phyloP scores from a whole-genome alignment of 2,329 filamentous ascomycete species.

The Aotearoamyces nothofagi region DNA sequence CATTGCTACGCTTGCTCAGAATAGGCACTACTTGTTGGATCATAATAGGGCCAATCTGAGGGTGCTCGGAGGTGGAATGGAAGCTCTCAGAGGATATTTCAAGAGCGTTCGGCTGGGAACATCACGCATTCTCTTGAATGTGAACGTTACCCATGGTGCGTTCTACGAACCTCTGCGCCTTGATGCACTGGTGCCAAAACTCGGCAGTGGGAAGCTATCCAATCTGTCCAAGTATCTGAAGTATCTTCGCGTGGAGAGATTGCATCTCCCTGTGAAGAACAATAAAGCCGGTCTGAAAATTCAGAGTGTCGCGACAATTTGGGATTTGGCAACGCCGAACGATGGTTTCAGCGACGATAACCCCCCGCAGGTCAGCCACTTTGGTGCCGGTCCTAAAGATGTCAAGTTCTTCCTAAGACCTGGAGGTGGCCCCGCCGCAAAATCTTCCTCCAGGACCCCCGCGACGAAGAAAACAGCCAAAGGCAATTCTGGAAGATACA shows the following conservation, averaged over 20 bases:
- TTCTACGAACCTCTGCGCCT: slow-evolving; percentile 36
- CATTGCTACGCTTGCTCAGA: slow-evolving; percentile 15
- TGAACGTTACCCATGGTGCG: slow-evolving; percentile 44
- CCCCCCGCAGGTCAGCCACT: slow-evolving; percentile 19
- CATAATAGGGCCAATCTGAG: slow-evolving; percentile 15
- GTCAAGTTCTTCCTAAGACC: slow-evolving; percentile 33
- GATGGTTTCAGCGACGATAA: slow-evolving; percentile 22
- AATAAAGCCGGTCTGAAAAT: slow-evolving; percentile 20
- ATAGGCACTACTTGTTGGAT: slow-evolving; percentile 6
- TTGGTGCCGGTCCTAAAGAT: slow-evolving; percentile 31
- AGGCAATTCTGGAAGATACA: too few relatives aligned
- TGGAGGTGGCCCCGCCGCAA: too few relatives aligned
- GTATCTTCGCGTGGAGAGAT: slow-evolving; percentile 23
- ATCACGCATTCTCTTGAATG: slow-evolving; percentile 40
- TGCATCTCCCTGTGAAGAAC: slow-evolving; percentile 21
- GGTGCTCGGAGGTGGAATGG: slow-evolving; percentile 32
- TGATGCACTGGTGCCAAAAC: slow-evolving; percentile 19
- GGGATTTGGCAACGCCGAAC: slow-evolving; percentile 24
- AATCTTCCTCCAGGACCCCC: too few relatives aligned
- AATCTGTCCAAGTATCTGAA: slow-evolving; percentile 19
- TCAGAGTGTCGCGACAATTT: slow-evolving; percentile 28
- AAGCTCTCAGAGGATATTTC: slow-evolving; percentile 45
- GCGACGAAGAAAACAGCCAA: too few relatives aligned
- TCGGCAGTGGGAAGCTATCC: slow-evolving; percentile 9
- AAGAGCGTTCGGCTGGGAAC: slow-evolving; percentile 43